Conservation (phyloP, 139 green algal genomes). For the Volvox africanus region DNA sequence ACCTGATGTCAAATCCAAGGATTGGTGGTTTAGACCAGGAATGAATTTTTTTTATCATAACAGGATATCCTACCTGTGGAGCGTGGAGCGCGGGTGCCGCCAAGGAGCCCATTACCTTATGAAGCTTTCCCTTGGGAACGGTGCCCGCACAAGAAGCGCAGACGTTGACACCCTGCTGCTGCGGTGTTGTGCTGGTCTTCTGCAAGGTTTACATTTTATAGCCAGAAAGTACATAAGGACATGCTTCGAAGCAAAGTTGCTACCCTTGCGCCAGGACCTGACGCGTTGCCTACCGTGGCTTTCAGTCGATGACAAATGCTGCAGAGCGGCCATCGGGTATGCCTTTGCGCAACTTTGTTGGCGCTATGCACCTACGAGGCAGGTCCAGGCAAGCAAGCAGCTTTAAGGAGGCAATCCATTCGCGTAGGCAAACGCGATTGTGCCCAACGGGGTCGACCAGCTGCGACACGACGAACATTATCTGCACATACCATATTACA, state of each 20-base stretch:
- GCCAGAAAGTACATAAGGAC: neutral
- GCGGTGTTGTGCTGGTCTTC: slow-evolving; percentile 11
- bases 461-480: neutral
- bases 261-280: too few species aligned
- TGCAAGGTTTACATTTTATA: neutral
- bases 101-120: slow-evolving; percentile 13
- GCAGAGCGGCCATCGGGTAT: slow-evolving; percentile 31
- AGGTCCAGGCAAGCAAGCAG: neutral
- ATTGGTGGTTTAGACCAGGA: neutral
- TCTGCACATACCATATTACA: neutral
- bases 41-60: neutral
- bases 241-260: neutral
- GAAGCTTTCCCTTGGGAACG: slow-evolving; percentile 24
- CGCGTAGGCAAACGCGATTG: neutral
- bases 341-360: slow-evolving; percentile 45
- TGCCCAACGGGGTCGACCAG: too few species aligned
- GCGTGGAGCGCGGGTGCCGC: neutral
- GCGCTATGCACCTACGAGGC: slow-evolving; percentile 31
- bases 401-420: too few species aligned
- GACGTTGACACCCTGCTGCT: slow-evolving; percentile 25
- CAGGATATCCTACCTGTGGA: neutral
- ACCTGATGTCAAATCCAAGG: neutral
- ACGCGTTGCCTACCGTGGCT: slow-evolving; percentile 21
- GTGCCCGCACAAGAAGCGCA: slow-evolving; percentile 27
- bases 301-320: slow-evolving; percentile 13